A percentile compares a stretch with the other conserved stretches of the same genome.
phyloP scores from a whole-genome alignment of 441 rosid species.

The Daphne laureola region DNA sequence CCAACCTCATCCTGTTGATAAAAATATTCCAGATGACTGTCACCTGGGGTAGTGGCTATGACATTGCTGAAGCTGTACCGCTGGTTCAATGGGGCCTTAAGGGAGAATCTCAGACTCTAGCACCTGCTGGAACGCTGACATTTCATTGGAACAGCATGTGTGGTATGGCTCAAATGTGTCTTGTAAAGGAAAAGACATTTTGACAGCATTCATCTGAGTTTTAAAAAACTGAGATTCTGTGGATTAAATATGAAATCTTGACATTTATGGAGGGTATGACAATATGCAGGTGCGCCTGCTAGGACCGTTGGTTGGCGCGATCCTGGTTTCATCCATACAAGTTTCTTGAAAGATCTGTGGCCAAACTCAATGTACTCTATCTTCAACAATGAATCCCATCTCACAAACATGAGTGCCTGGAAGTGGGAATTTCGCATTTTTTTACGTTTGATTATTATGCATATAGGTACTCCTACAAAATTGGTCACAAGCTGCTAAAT shows the following conservation, averaged over 20 bases:
- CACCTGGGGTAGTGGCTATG: conserved; percentile 68
- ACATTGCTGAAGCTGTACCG: conserved; percentile 43
- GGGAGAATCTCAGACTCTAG: conserved; percentile 25
- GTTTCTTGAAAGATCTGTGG: conserved; percentile 58
- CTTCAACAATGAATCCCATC: conserved; percentile 3
- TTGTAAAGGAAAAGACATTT: neutral
- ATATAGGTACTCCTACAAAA: conserved; percentile 28
- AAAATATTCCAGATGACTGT: conserved; percentile 42
- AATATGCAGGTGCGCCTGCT: conserved; percentile 47
- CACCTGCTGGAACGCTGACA: conserved; percentile 62
- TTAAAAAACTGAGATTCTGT: too few species aligned
- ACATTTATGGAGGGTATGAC: neutral
- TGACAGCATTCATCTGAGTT: neutral
- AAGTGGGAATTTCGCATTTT: neutral
- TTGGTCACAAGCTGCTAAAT: conserved; percentile 27
- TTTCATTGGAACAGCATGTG: conserved; percentile 53
- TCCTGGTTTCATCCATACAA: conserved; percentile 63
- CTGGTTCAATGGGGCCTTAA: conserved; percentile 43
- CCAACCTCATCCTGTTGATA: neutral
- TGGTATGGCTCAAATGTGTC: conserved; percentile 28
- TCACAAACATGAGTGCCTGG: conserved; percentile 1
- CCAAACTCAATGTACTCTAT: conserved; percentile 42
- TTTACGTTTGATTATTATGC: neutral
- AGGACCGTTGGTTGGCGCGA: conserved; percentile 66
- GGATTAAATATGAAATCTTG: too few species aligned